phyloP scores from a whole-genome alignment of 2,329 filamentous ascomycete species.

The Stemphylium beticola region DNA sequence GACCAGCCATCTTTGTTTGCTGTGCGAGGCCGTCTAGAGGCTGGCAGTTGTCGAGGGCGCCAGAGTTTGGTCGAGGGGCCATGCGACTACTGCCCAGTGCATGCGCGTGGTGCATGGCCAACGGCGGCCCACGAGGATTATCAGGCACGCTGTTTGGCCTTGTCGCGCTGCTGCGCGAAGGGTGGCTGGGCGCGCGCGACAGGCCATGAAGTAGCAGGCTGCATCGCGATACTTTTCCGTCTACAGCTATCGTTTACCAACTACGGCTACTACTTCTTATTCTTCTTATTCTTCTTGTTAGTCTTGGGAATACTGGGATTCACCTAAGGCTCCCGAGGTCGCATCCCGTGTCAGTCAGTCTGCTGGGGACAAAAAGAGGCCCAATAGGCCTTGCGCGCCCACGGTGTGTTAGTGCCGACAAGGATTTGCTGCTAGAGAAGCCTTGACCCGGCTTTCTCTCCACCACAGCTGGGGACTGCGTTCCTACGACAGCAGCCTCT shows the following conservation, averaged over 20 bases:
- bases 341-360: no score
- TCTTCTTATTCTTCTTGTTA: no score
- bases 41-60: slow-evolving; percentile 6
- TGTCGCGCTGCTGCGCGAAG: slow-evolving; percentile 2
- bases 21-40: slow-evolving; percentile 4
- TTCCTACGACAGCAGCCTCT: slow-evolving; percentile 15
- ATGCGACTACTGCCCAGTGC: slow-evolving; percentile 1
- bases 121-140: slow-evolving; percentile 16
- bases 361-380: neutral
- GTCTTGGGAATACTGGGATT: no score
- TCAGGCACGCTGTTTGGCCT: slow-evolving; percentile 11
- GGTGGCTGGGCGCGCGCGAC: slow-evolving; percentile 11
- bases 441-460: slow-evolving; percentile 20
- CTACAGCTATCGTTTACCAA: no score
- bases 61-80: slow-evolving; percentile 5
- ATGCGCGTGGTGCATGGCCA: slow-evolving; percentile 11
- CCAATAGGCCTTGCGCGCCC: slow-evolving; percentile 3
- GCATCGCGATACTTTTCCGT: neutral
- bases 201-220: slow-evolving; percentile 6
- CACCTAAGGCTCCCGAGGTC: no score
- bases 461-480: slow-evolving; percentile 12
- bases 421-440: slow-evolving; percentile 19
- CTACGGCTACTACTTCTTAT: no score
- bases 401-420: slow-evolving; percentile 17
- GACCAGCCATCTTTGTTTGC: slow-evolving; percentile 7